Base-by-base conservation (phyloP, 306 rosid species). In the Rosa multiflora region DNA sequence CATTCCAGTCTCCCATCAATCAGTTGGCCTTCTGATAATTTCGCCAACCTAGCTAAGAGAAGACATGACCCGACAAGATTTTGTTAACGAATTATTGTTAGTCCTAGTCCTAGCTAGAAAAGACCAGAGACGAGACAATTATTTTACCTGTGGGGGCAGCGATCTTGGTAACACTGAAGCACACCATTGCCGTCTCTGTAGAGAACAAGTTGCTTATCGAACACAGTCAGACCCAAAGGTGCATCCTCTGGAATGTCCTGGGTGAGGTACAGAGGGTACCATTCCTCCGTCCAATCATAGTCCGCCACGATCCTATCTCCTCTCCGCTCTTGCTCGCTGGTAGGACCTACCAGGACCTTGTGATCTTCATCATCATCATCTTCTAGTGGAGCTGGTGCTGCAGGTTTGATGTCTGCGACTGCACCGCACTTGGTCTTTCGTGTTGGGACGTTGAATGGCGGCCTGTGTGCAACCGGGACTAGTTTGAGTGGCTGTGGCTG, bases 11-110 rank as follows among this genome's bases (percentile, higher is more conserved):
- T 93, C 72, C 99, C 99, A 83, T 93, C 98, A 13, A 95, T 78
- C 87, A 95, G 78, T 79, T 95, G 99, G 43, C 99, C 99, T 84
- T 95, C 99, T 17, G 98, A 95, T 68, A 93, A 88, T 78, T 95
- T 95, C 53, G 99, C 99, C 76, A 95, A 74, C 88, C 99, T 95
- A 87, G 69, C 86, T 84, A 72, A 79, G 61, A 70, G 7, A 32
- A 32, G 37, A 32, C 35, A 32, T 32, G 35, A 32, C 35, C 35
- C 35, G 3, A 32, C 37, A 32, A 32, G 37, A 32, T 32, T 32
- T 32, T 32, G 37, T 32, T 32, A 32, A 2, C 37, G 37, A 32
- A 32, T 32, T 32, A 32, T 32, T 32, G 37, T 32, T 32, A 32
- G 3, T 32, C 47, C 47, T 44, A 1, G 23, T 20, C 3, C 13